A percentile compares a stretch with the other conserved stretches of the same genome.
Conservation (phyloP, 2,329 filamentous ascomycete genomes). For the Truncatella angustata region DNA sequence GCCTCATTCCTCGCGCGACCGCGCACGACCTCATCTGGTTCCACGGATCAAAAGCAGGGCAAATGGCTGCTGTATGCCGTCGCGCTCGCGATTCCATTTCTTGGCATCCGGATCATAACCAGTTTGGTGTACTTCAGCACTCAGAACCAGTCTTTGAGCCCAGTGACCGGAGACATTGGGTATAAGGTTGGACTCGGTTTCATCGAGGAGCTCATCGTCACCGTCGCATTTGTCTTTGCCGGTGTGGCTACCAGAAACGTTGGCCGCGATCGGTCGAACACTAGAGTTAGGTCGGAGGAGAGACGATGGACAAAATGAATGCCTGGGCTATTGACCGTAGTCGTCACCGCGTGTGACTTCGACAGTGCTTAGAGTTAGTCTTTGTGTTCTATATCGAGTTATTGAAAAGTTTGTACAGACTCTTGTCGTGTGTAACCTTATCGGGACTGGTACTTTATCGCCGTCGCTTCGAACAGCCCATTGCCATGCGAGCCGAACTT, state of each 20-base stretch:
- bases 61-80: slow-evolving; percentile 19
- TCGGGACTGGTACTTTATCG: too few species aligned
- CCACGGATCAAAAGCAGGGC: neutral
- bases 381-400: too few species aligned
- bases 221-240: slow-evolving; percentile 16
- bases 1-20: slow-evolving; percentile 8
- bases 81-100: slow-evolving; percentile 17
- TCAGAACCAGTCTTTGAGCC: slow-evolving; percentile 17
- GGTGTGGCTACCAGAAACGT: slow-evolving; percentile 20
- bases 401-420: too few species aligned
- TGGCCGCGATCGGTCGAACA: slow-evolving; percentile 10
- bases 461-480: too few species aligned
- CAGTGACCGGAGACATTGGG: slow-evolving; percentile 18
- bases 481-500: too few species aligned
- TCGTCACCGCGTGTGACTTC: too few species aligned
- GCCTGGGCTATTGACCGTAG: too few species aligned
- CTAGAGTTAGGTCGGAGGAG: slow-evolving; percentile 45
- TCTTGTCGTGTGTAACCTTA: too few species aligned
- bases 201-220: slow-evolving; percentile 23
- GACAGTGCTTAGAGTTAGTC: too few species aligned
- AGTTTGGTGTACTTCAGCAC: slow-evolving; percentile 23
- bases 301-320: slow-evolving; percentile 18
- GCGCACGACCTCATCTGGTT: neutral
- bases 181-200: slow-evolving; percentile 19
- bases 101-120: slow-evolving; percentile 22